Conservation (phyloP, 129 eudicot species). For the Pulicaria dysenterica region DNA sequence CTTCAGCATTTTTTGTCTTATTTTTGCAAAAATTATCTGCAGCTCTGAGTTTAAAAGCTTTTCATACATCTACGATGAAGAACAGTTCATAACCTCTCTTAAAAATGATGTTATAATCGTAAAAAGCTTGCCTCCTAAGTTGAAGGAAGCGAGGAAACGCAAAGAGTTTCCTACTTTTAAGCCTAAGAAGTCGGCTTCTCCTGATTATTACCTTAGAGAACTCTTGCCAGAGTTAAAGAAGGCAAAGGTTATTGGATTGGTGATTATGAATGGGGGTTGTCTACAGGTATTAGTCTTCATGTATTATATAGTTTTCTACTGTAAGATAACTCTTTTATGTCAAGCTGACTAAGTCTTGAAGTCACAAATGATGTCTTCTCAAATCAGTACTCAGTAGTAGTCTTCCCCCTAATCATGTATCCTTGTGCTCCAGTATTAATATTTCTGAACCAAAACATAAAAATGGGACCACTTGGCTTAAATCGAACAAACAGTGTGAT, state of each 20-base stretch:
- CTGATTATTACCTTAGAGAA: slow-evolving; percentile 62
- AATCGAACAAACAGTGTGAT: slow-evolving; percentile 12
- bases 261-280: slow-evolving; percentile 84
- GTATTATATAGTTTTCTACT: slow-evolving; percentile 3
- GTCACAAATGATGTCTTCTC: not conserved
- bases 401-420: slow-evolving; percentile 3
- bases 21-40: slow-evolving; percentile 29
- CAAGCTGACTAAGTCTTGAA: slow-evolving; percentile 5
- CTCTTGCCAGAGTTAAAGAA: slow-evolving; percentile 71
- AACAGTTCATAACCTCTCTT: slow-evolving; percentile 72
- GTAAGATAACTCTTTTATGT: slow-evolving; percentile 16
- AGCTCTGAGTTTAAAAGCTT: slow-evolving; percentile 86
- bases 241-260: slow-evolving; percentile 75
- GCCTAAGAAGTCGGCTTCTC: slow-evolving; percentile 68
- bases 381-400: not conserved
- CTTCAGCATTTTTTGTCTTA: not conserved
- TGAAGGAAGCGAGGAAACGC: slow-evolving; percentile 70
- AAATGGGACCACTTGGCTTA: not conserved
- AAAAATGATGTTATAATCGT: slow-evolving; percentile 72
- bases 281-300: slow-evolving; percentile 58
- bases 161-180: slow-evolving; percentile 65
- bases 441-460: slow-evolving; percentile 16
- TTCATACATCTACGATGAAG: slow-evolving; percentile 84
- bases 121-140: slow-evolving; percentile 57
- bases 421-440: slow-evolving; percentile 1